Conservation (phyloP, 2,329 filamentous ascomycete species). For the Ophiostoma ips region DNA sequence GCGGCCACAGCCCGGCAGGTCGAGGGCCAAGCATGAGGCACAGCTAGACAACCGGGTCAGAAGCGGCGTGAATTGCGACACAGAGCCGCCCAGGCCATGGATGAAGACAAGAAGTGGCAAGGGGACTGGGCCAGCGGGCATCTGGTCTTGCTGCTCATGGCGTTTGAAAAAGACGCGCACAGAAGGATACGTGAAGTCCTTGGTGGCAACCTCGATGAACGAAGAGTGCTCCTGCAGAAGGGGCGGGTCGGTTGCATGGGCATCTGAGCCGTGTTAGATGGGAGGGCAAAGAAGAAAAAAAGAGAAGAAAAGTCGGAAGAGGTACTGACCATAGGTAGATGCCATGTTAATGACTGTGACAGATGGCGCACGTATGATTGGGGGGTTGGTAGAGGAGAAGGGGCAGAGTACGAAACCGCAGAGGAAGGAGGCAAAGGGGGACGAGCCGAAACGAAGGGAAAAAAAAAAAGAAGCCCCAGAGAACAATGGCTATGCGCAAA, state of each 20-base stretch:
- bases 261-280: conserved; percentile 16
- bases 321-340: not conserved
- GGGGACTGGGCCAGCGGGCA: conserved; percentile 58
- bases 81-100: conserved; percentile 84
- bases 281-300: not conserved
- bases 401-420: too few relatives aligned
- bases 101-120: conserved; percentile 81
- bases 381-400: too few relatives aligned
- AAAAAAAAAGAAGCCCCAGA: too few relatives aligned
- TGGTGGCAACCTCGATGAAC: conserved; percentile 58
- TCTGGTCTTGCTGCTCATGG: conserved; percentile 69
- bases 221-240: conserved; percentile 65
- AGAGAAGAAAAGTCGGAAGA: not conserved
- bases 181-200: conserved; percentile 53
- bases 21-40: conserved; percentile 74
- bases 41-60: conserved; percentile 70
- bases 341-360: not conserved
- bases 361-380: not conserved
- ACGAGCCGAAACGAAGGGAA: too few relatives aligned
- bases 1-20: conserved; percentile 78
- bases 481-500: too few relatives aligned
- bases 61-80: conserved; percentile 74
- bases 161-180: conserved; percentile 73
- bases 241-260: conserved; percentile 55
- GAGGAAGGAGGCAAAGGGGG: too few relatives aligned